Percentiles rank a stretch among this genome's conserved stretches.
phyloP scores from a whole-genome alignment of 2,329 filamentous ascomycete genomes.

The Penicillium crustosum region DNA sequence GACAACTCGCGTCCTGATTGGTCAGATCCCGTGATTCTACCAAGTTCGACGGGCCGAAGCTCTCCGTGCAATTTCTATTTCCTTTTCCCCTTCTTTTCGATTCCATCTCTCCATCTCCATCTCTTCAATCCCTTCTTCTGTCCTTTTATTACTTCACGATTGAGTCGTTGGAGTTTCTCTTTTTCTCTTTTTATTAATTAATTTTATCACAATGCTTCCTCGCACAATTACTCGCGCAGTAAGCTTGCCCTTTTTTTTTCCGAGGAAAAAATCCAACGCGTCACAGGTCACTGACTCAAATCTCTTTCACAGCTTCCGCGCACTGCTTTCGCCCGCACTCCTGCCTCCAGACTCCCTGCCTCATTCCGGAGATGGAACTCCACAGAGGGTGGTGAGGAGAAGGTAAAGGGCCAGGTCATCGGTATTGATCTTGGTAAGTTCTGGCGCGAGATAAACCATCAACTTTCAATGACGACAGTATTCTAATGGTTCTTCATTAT shows the following conservation, averaged over 20 bases:
- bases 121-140: slow-evolving; percentile 17
- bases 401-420: slow-evolving; percentile 94
- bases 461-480: background rate
- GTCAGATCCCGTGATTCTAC: slow-evolving; percentile 33
- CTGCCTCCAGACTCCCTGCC: slow-evolving; percentile 67
- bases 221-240: slow-evolving; percentile 73
- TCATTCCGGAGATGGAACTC: slow-evolving; percentile 62
- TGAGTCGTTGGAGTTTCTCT: slow-evolving; percentile 35
- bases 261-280: slow-evolving; percentile 15
- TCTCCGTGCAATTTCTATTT: slow-evolving; percentile 38
- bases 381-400: slow-evolving; percentile 61
- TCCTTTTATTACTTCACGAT: slow-evolving; percentile 30
- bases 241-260: slow-evolving; percentile 43
- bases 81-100: slow-evolving; percentile 25
- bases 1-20: slow-evolving; percentile 18
- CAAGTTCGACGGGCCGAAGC: slow-evolving; percentile 41
- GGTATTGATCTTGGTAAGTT: slow-evolving; percentile 91
- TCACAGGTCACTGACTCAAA: slow-evolving; percentile 24
- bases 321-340: slow-evolving; percentile 69
- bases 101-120: slow-evolving; percentile 21
- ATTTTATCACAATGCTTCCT: slow-evolving; percentile 64
- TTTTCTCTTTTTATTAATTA: slow-evolving; percentile 40
- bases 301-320: slow-evolving; percentile 66
- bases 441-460: background rate
- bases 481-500: slow-evolving; percentile 18